Evolutionary conservation across 2,329 filamentous ascomycete species (phyloP).

Genomic region (Septoria petroselini): DNA sequence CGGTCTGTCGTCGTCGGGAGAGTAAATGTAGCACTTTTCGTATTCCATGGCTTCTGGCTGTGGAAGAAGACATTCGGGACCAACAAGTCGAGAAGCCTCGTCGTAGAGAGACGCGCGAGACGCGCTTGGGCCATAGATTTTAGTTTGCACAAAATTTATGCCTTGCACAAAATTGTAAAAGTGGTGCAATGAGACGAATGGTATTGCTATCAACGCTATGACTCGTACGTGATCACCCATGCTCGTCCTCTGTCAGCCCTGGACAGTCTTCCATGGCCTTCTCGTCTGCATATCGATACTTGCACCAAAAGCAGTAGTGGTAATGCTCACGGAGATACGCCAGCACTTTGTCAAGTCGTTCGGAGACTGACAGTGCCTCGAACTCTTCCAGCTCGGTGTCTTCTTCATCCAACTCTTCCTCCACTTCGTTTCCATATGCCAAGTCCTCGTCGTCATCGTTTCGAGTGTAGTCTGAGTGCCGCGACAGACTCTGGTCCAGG

Average conservation of each 20-base stretch:
- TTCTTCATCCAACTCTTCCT: conserved; percentile 71
- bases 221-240: conserved; percentile 47
- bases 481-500: conserved; percentile 61
- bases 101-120: not conserved
- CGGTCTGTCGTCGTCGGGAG: conserved; percentile 39
- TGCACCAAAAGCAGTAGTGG: conserved; percentile 96
- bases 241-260: conserved; percentile 80
- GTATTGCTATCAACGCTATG: not conserved
- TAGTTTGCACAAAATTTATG: not conserved
- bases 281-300: conserved; percentile 70
- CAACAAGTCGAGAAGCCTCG: not conserved
- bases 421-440: conserved; percentile 62
- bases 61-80: too few species aligned
- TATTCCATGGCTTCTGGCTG: conserved; percentile 44
- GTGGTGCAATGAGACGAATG: not conserved
- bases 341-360: conserved; percentile 66
- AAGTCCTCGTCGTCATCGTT: conserved; percentile 69
- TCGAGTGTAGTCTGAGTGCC: conserved; percentile 63
- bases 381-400: conserved; percentile 80
- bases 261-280: conserved; percentile 71
- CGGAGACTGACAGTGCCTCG: conserved; percentile 62
- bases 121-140: not conserved
- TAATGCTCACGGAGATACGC: conserved; percentile 67
- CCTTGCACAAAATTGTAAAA: not conserved
- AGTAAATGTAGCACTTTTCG: conserved; percentile 49